A percentile compares a stretch with the other conserved stretches of the same genome.
phyloP scores from a whole-genome alignment of 2,329 filamentous ascomycete genomes.

The Coniochaeta sp. region DNA sequence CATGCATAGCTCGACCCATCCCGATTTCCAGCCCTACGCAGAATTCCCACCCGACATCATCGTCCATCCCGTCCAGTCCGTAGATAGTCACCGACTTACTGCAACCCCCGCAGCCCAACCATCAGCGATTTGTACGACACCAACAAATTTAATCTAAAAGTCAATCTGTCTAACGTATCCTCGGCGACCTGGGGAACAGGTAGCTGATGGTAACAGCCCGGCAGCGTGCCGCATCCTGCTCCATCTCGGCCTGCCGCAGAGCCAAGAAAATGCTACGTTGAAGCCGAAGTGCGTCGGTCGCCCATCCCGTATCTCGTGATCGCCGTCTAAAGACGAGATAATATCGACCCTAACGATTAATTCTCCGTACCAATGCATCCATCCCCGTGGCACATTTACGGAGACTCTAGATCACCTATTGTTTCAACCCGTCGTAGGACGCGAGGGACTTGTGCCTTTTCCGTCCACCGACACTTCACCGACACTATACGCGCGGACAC shows the following conservation, averaged over 20 bases:
- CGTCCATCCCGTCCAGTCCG: background rate
- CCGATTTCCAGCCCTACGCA: background rate
- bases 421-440: background rate
- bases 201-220: background rate
- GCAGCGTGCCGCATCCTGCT: background rate
- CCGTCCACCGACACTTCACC: background rate
- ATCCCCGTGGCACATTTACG: background rate
- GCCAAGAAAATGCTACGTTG: background rate
- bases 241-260: background rate
- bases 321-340: background rate
- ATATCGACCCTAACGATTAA: background rate
- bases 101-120: background rate
- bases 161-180: background rate
- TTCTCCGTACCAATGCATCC: background rate
- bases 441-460: background rate
- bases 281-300: background rate
- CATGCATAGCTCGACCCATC: no score
- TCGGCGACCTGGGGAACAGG: background rate
- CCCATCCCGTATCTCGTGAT: background rate
- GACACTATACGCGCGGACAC: no score
- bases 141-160: background rate
- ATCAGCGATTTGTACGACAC: background rate
- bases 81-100: background rate
- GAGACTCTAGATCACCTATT: background rate
- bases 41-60: background rate